Evolutionary conservation across 257 asterid genomes (phyloP).

Genomic region (Salvia hispanica): DNA sequence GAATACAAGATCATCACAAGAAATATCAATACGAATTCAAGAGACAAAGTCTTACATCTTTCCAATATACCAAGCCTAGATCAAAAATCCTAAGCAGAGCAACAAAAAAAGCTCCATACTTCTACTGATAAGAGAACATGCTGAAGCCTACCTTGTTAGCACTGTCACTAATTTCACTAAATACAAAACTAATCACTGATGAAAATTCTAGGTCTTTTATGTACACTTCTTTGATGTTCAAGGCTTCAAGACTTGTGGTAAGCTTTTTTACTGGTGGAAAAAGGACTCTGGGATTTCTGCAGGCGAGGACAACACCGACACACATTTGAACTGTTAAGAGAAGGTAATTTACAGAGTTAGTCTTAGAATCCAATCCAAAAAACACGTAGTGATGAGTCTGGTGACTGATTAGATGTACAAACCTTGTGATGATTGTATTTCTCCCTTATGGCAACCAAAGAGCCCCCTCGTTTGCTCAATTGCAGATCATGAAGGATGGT

Average conservation of each 20-base stretch:
- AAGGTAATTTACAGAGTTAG: slow-evolving; percentile 20
- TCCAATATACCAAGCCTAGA: not conserved
- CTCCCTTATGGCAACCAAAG: slow-evolving; percentile 66
- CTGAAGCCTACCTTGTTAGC: slow-evolving; percentile 8
- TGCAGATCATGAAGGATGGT: slow-evolving; percentile 67
- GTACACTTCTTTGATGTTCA: slow-evolving; percentile 28
- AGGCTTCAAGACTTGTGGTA: not conserved
- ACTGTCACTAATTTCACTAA: slow-evolving; percentile 3
- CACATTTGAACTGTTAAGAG: slow-evolving; percentile 69
- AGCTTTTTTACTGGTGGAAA: slow-evolving; percentile 35
- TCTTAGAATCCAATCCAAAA: not conserved
- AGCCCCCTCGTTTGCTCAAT: slow-evolving; percentile 50
- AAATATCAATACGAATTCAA: not conserved
- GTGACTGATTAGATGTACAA: not conserved
- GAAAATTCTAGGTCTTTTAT: slow-evolving; percentile 2
- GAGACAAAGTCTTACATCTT: not conserved
- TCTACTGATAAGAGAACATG: not conserved
- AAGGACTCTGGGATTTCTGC: slow-evolving; percentile 52
- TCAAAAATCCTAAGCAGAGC: slow-evolving; percentile 1
- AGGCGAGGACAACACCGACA: slow-evolving; percentile 53
- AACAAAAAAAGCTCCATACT: not conserved
- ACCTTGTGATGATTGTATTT: slow-evolving; percentile 84
- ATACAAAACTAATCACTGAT: slow-evolving; percentile 14
- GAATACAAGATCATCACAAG: not conserved
- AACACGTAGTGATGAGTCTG: not conserved